phyloP scores from a whole-genome alignment of 371 early-diverging fungal genomes.

The Nosema muscidifuracis region DNA sequence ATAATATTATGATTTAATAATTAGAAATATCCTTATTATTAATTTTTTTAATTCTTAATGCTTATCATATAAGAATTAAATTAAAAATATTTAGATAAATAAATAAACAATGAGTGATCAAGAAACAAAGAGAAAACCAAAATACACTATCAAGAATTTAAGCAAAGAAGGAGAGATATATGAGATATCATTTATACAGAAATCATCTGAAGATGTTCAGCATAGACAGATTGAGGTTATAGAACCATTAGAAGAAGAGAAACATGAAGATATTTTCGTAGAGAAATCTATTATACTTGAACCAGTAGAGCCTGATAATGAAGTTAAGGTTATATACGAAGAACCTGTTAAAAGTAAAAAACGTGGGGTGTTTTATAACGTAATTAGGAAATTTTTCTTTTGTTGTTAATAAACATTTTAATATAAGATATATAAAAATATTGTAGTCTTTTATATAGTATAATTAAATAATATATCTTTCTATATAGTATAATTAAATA shows the following conservation, averaged over 20 bases:
- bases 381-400: not conserved
- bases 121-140: not conserved
- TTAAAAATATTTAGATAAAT: too few species aligned
- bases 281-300: not conserved
- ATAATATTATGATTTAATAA: too few species aligned
- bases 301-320: not conserved
- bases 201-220: not conserved
- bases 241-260: not conserved
- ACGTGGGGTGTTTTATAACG: not conserved
- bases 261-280: not conserved
- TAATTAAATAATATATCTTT: conserved; percentile 45
- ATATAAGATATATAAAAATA: too few species aligned
- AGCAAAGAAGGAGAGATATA: not conserved
- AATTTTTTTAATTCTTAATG: too few species aligned
- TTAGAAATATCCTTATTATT: too few species aligned
- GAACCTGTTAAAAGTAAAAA: not conserved
- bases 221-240: not conserved
- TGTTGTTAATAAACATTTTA: not conserved
- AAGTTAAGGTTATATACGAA: not conserved
- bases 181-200: conserved; percentile 6
- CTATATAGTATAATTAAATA: too few species aligned
- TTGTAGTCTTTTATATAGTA: not conserved
- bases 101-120: too few species aligned
- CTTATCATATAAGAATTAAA: too few species aligned
- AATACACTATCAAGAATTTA: not conserved